Conservation (phyloP, 2,329 filamentous ascomycete species). For the Curvularia verruculosa region DNA sequence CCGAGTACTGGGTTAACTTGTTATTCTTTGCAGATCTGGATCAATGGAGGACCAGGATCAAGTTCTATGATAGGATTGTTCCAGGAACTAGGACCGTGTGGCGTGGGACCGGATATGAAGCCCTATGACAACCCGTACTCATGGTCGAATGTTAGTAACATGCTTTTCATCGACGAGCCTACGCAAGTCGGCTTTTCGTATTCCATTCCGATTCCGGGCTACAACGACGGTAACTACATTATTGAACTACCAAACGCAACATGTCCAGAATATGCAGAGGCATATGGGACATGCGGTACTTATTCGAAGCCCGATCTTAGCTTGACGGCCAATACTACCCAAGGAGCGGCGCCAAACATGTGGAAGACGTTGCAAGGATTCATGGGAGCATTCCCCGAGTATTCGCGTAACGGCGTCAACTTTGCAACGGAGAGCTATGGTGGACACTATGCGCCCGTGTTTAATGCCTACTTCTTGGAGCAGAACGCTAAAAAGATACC, state of each 20-base stretch:
- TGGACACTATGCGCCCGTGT: constrained; percentile 64
- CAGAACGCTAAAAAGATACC: constrained; percentile 54
- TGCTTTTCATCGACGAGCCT: constrained; percentile 74
- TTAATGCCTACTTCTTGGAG: constrained; percentile 57
- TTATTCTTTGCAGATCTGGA: constrained; percentile 50
- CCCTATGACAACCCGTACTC: constrained; percentile 67
- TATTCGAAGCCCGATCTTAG: constrained; percentile 60
- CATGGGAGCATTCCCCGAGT: constrained; percentile 63
- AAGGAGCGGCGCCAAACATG: constrained; percentile 62
- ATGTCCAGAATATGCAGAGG: constrained; percentile 58
- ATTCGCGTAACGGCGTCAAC: constrained; percentile 57
- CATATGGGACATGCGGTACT: constrained; percentile 58
- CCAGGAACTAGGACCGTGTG: constrained; percentile 61
- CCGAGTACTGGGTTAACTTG: too few species aligned
- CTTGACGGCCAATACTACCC: constrained; percentile 60
- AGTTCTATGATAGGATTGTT: constrained; percentile 64
- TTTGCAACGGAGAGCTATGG: constrained; percentile 65
- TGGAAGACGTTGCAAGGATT: constrained; percentile 68
- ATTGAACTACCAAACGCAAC: constrained; percentile 54
- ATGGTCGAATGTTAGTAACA: constrained; percentile 68
- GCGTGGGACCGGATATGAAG: constrained; percentile 53
- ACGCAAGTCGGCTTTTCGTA: constrained; percentile 66
- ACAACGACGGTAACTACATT: constrained; percentile 47
- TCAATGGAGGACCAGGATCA: constrained; percentile 63
- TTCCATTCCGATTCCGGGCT: constrained; percentile 52